Evolutionary conservation across 1,284 basidiomycete species (phyloP).

Genomic region (Cryptococcus deneoformans): DNA sequence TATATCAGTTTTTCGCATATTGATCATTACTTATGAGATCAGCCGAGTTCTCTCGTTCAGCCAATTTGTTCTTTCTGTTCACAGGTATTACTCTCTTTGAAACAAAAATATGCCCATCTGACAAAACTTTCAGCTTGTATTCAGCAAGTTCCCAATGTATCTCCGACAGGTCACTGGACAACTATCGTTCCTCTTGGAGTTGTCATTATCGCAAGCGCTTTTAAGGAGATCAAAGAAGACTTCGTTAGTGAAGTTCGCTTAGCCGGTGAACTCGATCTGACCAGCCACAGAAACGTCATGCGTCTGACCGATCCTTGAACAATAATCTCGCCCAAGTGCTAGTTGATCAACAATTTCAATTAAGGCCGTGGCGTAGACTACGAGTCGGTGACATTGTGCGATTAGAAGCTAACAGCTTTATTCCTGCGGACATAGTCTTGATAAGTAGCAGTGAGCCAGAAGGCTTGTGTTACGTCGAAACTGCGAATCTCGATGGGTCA

Average conservation of each 20-base stretch:
- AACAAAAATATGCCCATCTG: not conserved
- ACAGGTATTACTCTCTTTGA: conserved; percentile 53
- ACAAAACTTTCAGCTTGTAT: conserved; percentile 64
- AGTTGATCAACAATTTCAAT: conserved; percentile 62
- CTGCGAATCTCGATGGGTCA: conserved; percentile 92
- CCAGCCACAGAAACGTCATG: conserved; percentile 72
- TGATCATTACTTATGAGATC: conserved; percentile 2
- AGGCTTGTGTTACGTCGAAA: conserved; percentile 96
- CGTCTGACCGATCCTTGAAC: conserved; percentile 91
- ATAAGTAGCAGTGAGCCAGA: conserved; percentile 92
- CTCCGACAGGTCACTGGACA: conserved; percentile 92
- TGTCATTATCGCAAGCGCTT: conserved; percentile 91
- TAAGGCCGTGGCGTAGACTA: conserved; percentile 84
- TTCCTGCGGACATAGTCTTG: conserved; percentile 90
- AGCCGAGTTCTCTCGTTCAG: conserved; percentile 70
- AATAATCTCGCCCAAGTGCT: conserved; percentile 78
- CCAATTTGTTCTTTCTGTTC: conserved; percentile 98
- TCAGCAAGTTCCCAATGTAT: conserved; percentile 97
- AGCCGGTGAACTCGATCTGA: not conserved
- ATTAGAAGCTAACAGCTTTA: conserved; percentile 87
- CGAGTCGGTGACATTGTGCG: conserved; percentile 90
- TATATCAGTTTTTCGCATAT: not conserved
- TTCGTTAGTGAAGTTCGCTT: conserved; percentile 50
- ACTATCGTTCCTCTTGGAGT: conserved; percentile 89
- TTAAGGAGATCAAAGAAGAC: conserved; percentile 97